Conservation (phyloP, 768 basidiomycete species). For the Rhodotorula sphaerocarpa region DNA sequence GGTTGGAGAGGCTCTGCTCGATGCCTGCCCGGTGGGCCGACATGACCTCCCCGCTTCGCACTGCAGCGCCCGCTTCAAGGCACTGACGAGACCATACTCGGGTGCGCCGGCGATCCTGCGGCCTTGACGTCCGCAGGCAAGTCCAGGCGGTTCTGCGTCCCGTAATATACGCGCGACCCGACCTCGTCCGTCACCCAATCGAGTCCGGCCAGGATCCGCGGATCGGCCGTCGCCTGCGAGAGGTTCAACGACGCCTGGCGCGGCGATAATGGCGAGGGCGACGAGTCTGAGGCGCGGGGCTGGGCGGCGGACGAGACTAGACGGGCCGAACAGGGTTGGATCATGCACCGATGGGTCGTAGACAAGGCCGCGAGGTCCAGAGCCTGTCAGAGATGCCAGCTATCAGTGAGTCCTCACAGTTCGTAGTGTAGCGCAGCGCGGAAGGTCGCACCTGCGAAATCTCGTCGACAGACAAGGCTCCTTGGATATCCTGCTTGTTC, state of each 20-base stretch:
- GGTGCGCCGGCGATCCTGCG: too few relatives aligned
- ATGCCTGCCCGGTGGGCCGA: too few relatives aligned
- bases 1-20: too few relatives aligned
- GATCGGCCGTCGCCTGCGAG: background rate
- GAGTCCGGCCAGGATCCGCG: constrained; percentile 50
- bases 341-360: constrained; percentile 21
- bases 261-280: background rate
- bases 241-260: too few relatives aligned
- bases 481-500: constrained; percentile 92
- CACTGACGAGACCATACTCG: too few relatives aligned
- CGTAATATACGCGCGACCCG: constrained; percentile 78
- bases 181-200: constrained; percentile 90
- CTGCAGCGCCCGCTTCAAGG: too few relatives aligned
- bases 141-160: constrained; percentile 33
- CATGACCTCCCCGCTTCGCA: too few relatives aligned
- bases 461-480: constrained; percentile 71
- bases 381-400: background rate
- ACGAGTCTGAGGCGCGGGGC: background rate
- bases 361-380: constrained; percentile 10
- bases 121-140: background rate
- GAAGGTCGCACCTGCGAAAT: constrained; percentile 62
- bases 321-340: constrained; percentile 29
- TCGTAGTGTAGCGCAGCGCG: background rate
- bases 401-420: too few relatives aligned
- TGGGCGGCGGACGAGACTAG: background rate